Evolutionary conservation across 2,329 filamentous ascomycete genomes (phyloP), one percentile per base, ranked within the genome.

Genomic region (Orbilia ellipsospora): DNA sequence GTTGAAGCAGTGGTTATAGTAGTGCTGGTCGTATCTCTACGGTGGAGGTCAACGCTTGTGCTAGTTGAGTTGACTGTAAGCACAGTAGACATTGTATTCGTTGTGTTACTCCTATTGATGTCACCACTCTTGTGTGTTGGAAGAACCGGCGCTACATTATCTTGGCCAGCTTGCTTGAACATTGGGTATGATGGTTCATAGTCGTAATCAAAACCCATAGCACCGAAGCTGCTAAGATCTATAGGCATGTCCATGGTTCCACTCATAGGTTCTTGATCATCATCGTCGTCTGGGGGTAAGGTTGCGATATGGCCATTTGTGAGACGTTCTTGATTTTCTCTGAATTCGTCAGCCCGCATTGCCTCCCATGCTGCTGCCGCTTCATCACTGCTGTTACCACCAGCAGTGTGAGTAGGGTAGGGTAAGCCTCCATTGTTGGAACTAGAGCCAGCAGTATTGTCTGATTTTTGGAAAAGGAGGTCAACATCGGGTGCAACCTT

Each of bases 111-210:
- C 62, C 75, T 66, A 20, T 36, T 61, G 23, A 77, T 54, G 16
- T 69, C 61, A 2, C 48, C 44, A 23, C 60, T 65, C 42, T 63
- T 78, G 42, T 77, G 73, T n/a, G 45, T 77, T 15, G 73, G 59
- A 23, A 78, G 77, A 31, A 79, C 65, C 8, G 77, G 77, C 20
- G 64, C 72, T 18, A 75, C 45, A 44, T 64, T 75, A 26, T 75
- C 72, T 54, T 69, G 64, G 20, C 72, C 72, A 16, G 72, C 64
- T 20, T 50, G 64, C 18, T 75, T 69, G 59, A 75, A 75, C 5
- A 23, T 75, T 45, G 72, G 72, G 44, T 59, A 59, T 12, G 60
- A 65, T 16, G 64, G 59, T 26, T 60, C 64, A 23, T 67, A 48
- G 36, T 69, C 63, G 18, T 63, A 67, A 15, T 56, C 45, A 66